Evolutionary conservation across 805 yeast species (phyloP), one percentile per base, ranked within the genome.

Genomic region (Tanozyma kutaoensis): DNA sequence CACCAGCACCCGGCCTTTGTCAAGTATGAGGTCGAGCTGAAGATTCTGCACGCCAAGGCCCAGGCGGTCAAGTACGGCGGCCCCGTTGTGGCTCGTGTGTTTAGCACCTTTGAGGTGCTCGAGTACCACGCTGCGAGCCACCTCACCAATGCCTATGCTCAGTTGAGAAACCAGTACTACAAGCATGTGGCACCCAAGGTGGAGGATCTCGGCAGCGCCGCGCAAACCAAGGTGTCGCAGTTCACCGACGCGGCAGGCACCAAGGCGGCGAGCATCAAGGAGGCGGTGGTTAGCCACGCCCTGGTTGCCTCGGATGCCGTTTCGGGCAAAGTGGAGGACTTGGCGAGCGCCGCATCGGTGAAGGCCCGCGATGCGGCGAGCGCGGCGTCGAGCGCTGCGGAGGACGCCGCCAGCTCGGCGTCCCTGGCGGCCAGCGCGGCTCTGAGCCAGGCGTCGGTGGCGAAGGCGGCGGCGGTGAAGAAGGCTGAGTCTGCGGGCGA

Each of bases 1-100:
- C 55, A 48, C 42, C 42, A 58, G n/a, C 52, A 53, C 35, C 50
- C 43, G 16, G 40, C 48, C 28, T 53, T 44, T 44, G 42, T 42
- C 28, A 43, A 58, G 36, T 49, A 55, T 38, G 33, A 48, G 28
- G 42, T 58, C 19, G 42, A 34, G 14, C 41, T 45, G 20, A 50
- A 56, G 33, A 18, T 55, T 16, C 40, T 35, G 25, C 23, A 15
- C 14, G 45, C 37, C 38, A 40, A 45, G 33, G 29, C 35, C 12
- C 24, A 39, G 17, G 46, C 48, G 46, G 25, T 25, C 32, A 26
- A 37, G 17, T 38, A 45, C 40, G n/a, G n/a, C n/a, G n/a, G n/a
- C n/a, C n/a, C n/a, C n/a, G n/a, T n/a, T n/a, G n/a, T n/a, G n/a
- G n/a, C n/a, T n/a, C n/a, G n/a, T n/a, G 50, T 47, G 24, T 35